Evolutionary conservation across 495 filamentous ascomycete species (phyloP).

Genomic region (Aspergillus sparsus): DNA sequence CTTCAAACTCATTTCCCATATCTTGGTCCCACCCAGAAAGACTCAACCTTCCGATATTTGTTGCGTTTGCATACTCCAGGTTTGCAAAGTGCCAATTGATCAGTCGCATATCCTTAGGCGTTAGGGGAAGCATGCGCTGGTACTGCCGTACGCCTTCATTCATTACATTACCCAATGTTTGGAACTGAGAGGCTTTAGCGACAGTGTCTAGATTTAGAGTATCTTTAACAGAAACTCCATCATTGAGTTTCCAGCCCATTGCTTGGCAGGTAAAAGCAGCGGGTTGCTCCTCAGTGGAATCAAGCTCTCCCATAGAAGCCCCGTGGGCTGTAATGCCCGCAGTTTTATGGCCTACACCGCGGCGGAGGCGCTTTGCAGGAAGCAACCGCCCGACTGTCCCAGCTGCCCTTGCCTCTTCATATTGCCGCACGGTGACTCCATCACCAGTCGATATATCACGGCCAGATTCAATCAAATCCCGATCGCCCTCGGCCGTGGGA

Average conservation of each 20-base stretch:
- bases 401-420: constrained; percentile 58
- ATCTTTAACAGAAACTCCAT: constrained; percentile 59
- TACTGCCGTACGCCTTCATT: constrained; percentile 89
- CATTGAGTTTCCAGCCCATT: constrained; percentile 80
- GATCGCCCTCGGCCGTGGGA: constrained; percentile 80
- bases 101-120: constrained; percentile 80
- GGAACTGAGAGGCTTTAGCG: constrained; percentile 57
- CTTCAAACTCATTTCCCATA: constrained; percentile 95
- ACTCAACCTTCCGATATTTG: constrained; percentile 81
- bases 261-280: constrained; percentile 67
- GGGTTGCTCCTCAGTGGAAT: constrained; percentile 61
- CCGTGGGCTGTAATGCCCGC: constrained; percentile 41
- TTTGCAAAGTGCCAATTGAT: constrained; percentile 99
- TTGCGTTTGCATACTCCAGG: constrained; percentile 94
- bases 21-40: constrained; percentile 95
- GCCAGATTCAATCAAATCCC: constrained; percentile 77
- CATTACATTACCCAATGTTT: constrained; percentile 84
- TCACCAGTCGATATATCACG: constrained; percentile 73
- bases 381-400: constrained; percentile 45
- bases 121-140: constrained; percentile 76
- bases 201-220: constrained; percentile 74
- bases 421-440: constrained; percentile 67
- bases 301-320: constrained; percentile 57
- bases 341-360: constrained; percentile 48
- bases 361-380: constrained; percentile 45